A percentile compares a stretch with the other conserved stretches of the same genome.
Conservation (phyloP, 768 basidiomycete genomes). For the Kwoniella europaea region DNA sequence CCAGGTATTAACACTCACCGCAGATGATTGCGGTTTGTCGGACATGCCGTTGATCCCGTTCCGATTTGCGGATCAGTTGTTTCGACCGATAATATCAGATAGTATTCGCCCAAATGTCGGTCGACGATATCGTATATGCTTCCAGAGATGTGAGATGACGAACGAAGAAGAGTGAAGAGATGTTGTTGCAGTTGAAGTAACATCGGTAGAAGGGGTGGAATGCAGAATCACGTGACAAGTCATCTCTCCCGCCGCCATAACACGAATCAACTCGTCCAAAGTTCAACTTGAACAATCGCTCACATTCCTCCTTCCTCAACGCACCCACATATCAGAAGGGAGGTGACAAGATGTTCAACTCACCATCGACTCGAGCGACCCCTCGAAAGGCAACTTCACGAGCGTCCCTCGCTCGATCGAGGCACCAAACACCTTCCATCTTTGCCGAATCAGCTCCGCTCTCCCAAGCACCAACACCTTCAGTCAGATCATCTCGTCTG, state of each 20-base stretch:
- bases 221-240: too few species aligned
- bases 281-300: background rate
- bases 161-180: too few species aligned
- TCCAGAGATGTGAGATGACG: too few species aligned
- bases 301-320: background rate
- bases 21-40: conserved; percentile 5
- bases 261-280: too few species aligned
- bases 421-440: conserved; percentile 34
- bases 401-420: conserved; percentile 26
- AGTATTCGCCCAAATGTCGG: too few species aligned
- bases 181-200: too few species aligned
- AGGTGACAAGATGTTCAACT: conserved; percentile 40
- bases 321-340: background rate
- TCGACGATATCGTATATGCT: too few species aligned
- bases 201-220: too few species aligned
- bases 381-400: conserved; percentile 28
- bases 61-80: too few species aligned
- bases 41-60: background rate
- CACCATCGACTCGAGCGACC: conserved; percentile 40
- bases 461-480: conserved; percentile 34
- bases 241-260: too few species aligned
- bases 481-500: conserved; percentile 27
- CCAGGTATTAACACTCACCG: background rate
- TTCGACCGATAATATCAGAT: too few species aligned
- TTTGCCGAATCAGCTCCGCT: conserved; percentile 33